These are phyloP conservation scores for Aquilaria sinensis DNA, from an alignment of 345 rosid genomes.

Conservation along the genomic window DNA sequence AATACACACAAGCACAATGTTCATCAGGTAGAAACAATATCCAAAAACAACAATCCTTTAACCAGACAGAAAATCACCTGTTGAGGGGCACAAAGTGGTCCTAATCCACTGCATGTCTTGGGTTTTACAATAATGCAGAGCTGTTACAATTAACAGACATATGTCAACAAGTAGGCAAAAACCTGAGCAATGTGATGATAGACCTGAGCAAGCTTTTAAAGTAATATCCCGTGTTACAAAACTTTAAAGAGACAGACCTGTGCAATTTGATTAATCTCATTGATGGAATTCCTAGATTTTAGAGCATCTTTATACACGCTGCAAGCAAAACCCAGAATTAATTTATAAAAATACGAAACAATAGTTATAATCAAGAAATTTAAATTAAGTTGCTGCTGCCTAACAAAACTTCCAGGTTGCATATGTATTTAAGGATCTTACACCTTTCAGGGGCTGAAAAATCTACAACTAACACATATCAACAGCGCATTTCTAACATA, in stretches of 20 bases:
- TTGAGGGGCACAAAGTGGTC: conserved; percentile 74
- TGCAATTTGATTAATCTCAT: conserved; percentile 86
- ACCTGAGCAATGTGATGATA: neutral
- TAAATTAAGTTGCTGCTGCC: neutral
- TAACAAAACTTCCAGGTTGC: neutral
- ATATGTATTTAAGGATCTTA: neutral
- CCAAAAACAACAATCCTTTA: no score
- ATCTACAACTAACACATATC: neutral
- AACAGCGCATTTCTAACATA: neutral
- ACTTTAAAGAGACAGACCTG: conserved; percentile 52
- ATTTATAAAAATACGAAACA: conserved; percentile 7
- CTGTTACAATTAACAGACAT: conserved; percentile 38
- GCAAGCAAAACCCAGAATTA: conserved; percentile 23
- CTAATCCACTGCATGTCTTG: conserved; percentile 53
- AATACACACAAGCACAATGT: no score
- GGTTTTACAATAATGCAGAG: conserved; percentile 78
- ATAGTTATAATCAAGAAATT: no score
- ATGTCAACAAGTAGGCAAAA: conserved; percentile 11
- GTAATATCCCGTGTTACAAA: conserved; percentile 4
- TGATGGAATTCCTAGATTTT: conserved; percentile 80
- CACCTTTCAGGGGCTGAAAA: neutral
- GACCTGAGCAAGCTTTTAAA: neutral
- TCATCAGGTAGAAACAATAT: no score
- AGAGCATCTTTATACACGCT: conserved; percentile 80
- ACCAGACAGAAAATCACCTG: conserved; percentile 36